A percentile compares a stretch with the other conserved stretches of the same genome.
phyloP scores from a whole-genome alignment of 345 rosid genomes.

The Citrus glauca region DNA sequence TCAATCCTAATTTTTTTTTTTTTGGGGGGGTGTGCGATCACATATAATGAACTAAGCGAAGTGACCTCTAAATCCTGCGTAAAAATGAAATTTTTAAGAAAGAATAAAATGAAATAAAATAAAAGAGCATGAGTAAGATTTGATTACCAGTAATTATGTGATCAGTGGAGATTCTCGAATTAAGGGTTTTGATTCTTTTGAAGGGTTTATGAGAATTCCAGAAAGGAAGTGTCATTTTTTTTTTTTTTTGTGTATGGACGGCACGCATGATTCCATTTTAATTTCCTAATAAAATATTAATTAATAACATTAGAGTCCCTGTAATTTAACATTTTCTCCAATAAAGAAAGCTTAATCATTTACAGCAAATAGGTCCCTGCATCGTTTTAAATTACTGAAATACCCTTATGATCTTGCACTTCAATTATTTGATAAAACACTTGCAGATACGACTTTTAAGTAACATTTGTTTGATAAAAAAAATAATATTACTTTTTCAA shows the following conservation, averaged over 20 bases:
- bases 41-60: neutral
- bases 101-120: neutral
- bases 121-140: neutral
- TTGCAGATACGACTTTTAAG: too few species aligned
- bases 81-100: neutral
- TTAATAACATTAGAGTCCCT: neutral
- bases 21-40: neutral
- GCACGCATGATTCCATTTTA: neutral
- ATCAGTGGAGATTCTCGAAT: neutral
- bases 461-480: too few species aligned
- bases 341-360: too few species aligned
- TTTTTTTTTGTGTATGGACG: neutral
- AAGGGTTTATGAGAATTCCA: neutral
- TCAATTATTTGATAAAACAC: too few species aligned
- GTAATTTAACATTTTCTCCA: too few species aligned
- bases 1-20: too few species aligned
- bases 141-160: neutral
- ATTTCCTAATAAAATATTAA: neutral
- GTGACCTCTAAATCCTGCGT: neutral
- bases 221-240: neutral
- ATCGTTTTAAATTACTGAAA: too few species aligned
- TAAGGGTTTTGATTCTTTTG: conserved; percentile 6
- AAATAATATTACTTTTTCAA: too few species aligned
- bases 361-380: neutral
- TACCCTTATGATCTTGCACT: too few species aligned